Base-by-base conservation (phyloP, 2,329 filamentous ascomycete species). In the Pseudogymnoascus sp. region DNA sequence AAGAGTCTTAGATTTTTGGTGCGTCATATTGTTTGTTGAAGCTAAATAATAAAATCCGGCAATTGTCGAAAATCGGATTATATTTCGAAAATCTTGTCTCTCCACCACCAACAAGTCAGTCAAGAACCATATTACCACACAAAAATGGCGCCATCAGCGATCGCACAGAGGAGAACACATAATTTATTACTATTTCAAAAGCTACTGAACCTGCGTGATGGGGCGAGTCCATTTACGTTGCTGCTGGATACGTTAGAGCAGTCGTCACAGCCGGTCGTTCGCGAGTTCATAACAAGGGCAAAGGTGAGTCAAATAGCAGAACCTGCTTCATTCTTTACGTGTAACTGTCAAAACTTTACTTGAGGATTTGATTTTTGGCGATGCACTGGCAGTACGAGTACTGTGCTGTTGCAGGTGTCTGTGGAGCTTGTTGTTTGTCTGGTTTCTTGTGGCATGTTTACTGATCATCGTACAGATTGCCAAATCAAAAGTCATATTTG, bases 211-310 rank as follows among this genome's bases (percentile, higher is more conserved):
- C 80, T 91, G 64, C 84, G 91, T 67, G 90, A 95, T 75, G 86
- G 85, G 64, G 86, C 89, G 13, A 96, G 92, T 60, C 93, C 93
- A 2, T 86, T 98, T 71, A 97, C 93, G 0, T 79, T 98, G 25
- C 77, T 97, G 2, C 81, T 96, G 64, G 93, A 98, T 75, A 90
- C 83, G 36, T 80, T 97, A 31, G 92, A 96, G 77, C 92, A 96
- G 77, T 86, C 87, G 25, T 90, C 87, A 6, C 81, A 80, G 31
- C 87, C 87, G 0, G 77, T 96, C 3, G 68, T 93, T 1, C 77
- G 79, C 16, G 92, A 96, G 75, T 90, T 93, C 75, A 84, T 90
- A 63, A 79, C 81, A 57, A 83, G 93, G 70, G 91, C 90, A 63
- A 90, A 88, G 79, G 90, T 74, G 65, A 45, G 68, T 60, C 25